Percentiles rank a stretch among this genome's conserved stretches.
Evolutionary conservation across 2,329 filamentous ascomycete species (phyloP).

Genomic region (Ramularia collo-cygni): DNA sequence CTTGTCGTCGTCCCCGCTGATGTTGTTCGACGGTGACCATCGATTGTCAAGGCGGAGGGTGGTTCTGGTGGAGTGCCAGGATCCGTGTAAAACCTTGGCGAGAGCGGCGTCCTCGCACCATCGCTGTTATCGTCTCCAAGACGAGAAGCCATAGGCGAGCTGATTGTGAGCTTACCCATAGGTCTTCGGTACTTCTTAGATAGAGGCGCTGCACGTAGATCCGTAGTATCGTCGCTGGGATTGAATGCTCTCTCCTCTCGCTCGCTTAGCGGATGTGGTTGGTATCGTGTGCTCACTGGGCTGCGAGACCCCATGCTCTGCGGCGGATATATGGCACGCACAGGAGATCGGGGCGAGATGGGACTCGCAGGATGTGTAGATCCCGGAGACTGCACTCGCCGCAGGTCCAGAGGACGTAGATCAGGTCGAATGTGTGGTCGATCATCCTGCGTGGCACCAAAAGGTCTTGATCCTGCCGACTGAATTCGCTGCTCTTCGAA

Average conservation of each 20-base stretch:
- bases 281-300: too few species aligned
- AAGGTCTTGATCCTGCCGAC: background rate
- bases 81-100: constrained; percentile 47
- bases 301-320: too few species aligned
- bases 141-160: constrained; percentile 49
- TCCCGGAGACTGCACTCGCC: background rate
- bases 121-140: constrained; percentile 40
- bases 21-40: constrained; percentile 24
- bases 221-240: too few species aligned
- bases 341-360: constrained; percentile 27
- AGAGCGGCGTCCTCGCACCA: constrained; percentile 47
- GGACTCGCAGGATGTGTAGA: constrained; percentile 31
- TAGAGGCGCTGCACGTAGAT: too few species aligned
- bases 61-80: constrained; percentile 50
- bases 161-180: constrained; percentile 47
- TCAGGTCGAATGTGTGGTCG: background rate
- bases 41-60: constrained; percentile 31
- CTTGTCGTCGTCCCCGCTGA: constrained; percentile 25
- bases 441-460: too few species aligned
- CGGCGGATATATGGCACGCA: constrained; percentile 45
- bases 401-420: background rate
- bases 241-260: too few species aligned
- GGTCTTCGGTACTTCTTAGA: too few species aligned
- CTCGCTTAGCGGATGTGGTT: too few species aligned
- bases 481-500: constrained; percentile 53